A percentile compares a stretch with the other conserved stretches of the same genome.
Evolutionary conservation across 208 protist genomes (phyloP).

Genomic region (Trypanosoma congolense): DNA sequence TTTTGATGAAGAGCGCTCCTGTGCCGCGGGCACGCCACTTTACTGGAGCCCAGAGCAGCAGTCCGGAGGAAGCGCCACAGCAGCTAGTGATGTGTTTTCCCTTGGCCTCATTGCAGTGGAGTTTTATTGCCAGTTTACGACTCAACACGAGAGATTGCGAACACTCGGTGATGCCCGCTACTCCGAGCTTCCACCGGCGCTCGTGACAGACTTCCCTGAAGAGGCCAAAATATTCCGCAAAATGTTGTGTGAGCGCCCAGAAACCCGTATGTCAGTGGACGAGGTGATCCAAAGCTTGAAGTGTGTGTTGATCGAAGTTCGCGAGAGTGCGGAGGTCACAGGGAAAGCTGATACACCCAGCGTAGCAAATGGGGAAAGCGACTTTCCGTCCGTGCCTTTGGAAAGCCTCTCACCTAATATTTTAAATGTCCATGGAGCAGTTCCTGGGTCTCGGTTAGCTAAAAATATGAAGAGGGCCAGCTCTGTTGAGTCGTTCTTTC

Average conservation of each 20-base stretch:
- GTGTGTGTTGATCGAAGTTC: slow-evolving; percentile 3
- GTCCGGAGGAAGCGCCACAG: slow-evolving; percentile 30
- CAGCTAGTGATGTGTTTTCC: slow-evolving; percentile 70
- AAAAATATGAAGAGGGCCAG: neutral
- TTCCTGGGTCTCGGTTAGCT: neutral
- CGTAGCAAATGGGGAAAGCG: neutral
- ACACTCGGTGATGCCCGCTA: slow-evolving; percentile 54
- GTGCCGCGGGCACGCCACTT: slow-evolving; percentile 54
- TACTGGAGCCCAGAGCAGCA: slow-evolving; percentile 84
- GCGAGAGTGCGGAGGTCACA: neutral
- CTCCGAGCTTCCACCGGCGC: slow-evolving; percentile 30
- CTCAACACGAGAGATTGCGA: slow-evolving; percentile 60
- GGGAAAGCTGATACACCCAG: neutral
- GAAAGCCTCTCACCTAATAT: neutral
- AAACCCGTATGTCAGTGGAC: slow-evolving; percentile 17
- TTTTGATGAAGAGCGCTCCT: slow-evolving; percentile 40
- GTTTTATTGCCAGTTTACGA: slow-evolving; percentile 69
- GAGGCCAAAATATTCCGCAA: slow-evolving; percentile 39
- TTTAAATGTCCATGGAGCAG: neutral
- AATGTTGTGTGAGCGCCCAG: slow-evolving; percentile 34
- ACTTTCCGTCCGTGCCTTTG: neutral
- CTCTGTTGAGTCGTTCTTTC: neutral
- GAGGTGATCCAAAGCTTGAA: slow-evolving; percentile 28
- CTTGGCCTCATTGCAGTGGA: slow-evolving; percentile 78
- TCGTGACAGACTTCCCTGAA: slow-evolving; percentile 34